Base-by-base conservation (phyloP, 169 alveolate species). In the Miamiensis avidus region DNA sequence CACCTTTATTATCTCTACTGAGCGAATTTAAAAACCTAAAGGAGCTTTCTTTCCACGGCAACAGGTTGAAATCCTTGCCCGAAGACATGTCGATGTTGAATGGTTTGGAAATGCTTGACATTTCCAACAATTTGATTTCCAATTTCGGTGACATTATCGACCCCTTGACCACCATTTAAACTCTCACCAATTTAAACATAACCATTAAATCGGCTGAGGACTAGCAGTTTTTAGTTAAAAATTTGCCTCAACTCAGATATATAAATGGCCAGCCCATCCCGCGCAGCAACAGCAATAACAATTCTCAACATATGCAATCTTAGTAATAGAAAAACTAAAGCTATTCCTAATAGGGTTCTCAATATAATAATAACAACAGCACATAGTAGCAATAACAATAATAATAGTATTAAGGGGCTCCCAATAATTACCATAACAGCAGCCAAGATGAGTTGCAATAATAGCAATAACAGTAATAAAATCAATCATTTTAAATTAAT, bases 61-160 rank as follows among this genome's bases (percentile, higher is more conserved):
- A 94, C 84, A 82, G 89, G 73, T 81, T 94, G 77, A 91, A 85
- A 73, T 29, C 32, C 29, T 32, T 94, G 20, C 97, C 97, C 16
- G 86, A 82, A 34, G 92, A 92, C 31, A 77, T 94, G n/a, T 86
- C 93, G 0, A 34, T 73, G 65, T 82, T 92, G 34, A 34, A 88
- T 74, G 76, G 76, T 64, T 81, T 94, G 31, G 90, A 91, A 84
- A 77, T 73, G 31, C 75, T 94, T 25, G 96, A 94, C 86, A 91
- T 94, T 76, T 88, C 92, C 31, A 89, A 88, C 83, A 94, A 94
- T 89, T 82, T 84, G 81, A 85, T 94, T 78, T 74, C 76, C 74
- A 49, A 86, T 83, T 78, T 92, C 77, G 79, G 82, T 49, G 77
- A 86, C 73, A 49, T 88, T 20, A 82, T 89, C 69, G 85, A 86